These are phyloP conservation scores for Jatropha curcas DNA, from an alignment of 345 rosid species.

Conservation along the genomic window DNA sequence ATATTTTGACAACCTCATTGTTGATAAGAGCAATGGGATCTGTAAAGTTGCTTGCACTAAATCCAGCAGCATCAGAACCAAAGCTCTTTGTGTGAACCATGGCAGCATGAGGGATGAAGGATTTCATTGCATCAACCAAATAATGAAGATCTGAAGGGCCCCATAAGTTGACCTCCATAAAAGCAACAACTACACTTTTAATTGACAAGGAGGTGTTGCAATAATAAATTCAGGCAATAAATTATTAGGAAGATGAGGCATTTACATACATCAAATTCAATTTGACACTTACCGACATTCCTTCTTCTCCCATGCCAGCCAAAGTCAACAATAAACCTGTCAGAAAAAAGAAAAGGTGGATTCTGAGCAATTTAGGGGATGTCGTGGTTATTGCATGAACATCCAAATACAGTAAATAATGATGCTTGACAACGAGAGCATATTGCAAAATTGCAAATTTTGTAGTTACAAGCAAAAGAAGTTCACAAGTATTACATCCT, in stretches of 20 bases:
- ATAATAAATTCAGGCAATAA: constrained; percentile 5
- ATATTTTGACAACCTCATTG: constrained; percentile 83
- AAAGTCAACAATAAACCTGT: constrained; percentile 83
- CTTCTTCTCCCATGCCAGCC: constrained; percentile 94
- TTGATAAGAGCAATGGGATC: constrained; percentile 65
- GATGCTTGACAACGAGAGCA: constrained; percentile 5
- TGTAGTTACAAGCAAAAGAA: neutral
- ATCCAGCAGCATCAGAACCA: constrained; percentile 51
- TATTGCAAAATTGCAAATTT: neutral
- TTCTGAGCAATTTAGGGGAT: constrained; percentile 6
- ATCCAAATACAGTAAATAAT: constrained; percentile 8
- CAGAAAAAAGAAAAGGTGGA: constrained; percentile 18
- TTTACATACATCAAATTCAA: constrained; percentile 12
- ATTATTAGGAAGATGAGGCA: constrained; percentile 6
- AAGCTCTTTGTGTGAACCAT: constrained; percentile 90
- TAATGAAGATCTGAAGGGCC: constrained; percentile 94
- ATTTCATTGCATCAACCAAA: constrained; percentile 89
- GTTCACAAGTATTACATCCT: neutral
- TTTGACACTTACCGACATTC: constrained; percentile 72
- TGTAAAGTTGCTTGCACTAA: constrained; percentile 36
- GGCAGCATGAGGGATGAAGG: constrained; percentile 91
- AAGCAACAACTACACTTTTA: constrained; percentile 11
- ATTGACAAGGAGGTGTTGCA: neutral
- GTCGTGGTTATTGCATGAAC: neutral
- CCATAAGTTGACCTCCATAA: constrained; percentile 80